Percentiles rank a stretch among this genome's conserved stretches.
Evolutionary conservation across 2,329 filamentous ascomycete genomes (phyloP).

Genomic region (Lachnellula occidentalis): DNA sequence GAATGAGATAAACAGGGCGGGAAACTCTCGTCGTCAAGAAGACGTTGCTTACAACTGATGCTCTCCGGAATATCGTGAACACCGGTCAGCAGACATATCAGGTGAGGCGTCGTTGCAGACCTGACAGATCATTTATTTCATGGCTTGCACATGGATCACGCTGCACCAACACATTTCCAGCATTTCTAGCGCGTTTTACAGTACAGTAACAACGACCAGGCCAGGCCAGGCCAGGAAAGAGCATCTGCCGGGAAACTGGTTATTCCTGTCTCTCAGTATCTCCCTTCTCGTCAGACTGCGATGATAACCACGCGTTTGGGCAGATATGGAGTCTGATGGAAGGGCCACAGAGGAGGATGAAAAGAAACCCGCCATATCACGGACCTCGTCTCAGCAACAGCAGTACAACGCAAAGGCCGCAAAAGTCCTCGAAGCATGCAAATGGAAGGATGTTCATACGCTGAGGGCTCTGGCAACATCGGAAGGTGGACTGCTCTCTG

Average conservation of each 20-base stretch:
- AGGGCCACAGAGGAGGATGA: constrained; percentile 15
- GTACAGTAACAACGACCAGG: no score
- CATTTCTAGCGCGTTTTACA: neutral
- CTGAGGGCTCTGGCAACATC: constrained; percentile 56
- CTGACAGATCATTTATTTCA: constrained; percentile 20
- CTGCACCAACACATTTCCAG: constrained; percentile 8
- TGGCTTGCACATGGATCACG: constrained; percentile 9
- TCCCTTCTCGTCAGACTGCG: constrained; percentile 8
- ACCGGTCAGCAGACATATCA: constrained; percentile 3
- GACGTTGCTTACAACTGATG: neutral
- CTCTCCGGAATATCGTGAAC: constrained; percentile 5
- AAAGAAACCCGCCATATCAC: constrained; percentile 6
- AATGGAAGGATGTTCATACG: constrained; percentile 47
- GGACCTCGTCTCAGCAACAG: constrained; percentile 3
- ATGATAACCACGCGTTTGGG: constrained; percentile 20
- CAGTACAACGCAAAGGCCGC: constrained; percentile 33
- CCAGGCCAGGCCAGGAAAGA: no score
- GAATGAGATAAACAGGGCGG: neutral
- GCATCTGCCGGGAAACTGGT: neutral
- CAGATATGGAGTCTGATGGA: constrained; percentile 28
- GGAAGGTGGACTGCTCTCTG: constrained; percentile 60
- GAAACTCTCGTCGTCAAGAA: neutral
- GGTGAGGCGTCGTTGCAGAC: constrained; percentile 9
- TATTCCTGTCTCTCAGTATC: neutral
- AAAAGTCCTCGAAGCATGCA: constrained; percentile 56